Evolutionary conservation across 306 rosid species (phyloP).

Genomic region (Dicorynia guianensis): DNA sequence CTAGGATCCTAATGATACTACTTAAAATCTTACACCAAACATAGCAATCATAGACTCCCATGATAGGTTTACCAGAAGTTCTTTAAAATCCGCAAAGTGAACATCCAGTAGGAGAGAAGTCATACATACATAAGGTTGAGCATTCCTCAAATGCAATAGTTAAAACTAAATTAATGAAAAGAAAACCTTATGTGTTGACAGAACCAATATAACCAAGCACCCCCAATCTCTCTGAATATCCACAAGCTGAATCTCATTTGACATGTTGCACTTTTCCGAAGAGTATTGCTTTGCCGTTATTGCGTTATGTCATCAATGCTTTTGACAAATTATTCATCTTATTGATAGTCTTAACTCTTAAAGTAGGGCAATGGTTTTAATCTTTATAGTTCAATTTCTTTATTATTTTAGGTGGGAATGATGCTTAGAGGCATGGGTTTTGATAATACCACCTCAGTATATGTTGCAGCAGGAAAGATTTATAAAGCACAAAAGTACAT

Average conservation of each 20-base stretch:
- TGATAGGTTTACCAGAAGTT: constrained; percentile 13
- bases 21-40: constrained; percentile 11
- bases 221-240: background rate
- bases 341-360: background rate
- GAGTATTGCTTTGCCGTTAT: background rate
- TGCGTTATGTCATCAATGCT: background rate
- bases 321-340: background rate
- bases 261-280: background rate
- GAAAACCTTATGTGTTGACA: too few relatives aligned
- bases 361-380: constrained; percentile 16
- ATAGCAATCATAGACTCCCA: constrained; percentile 18
- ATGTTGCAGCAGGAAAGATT: constrained; percentile 91
- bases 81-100: background rate
- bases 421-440: constrained; percentile 99
- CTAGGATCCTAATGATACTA: background rate
- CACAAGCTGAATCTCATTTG: background rate
- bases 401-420: constrained; percentile 81
- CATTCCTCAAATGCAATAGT: constrained; percentile 10
- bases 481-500: constrained; percentile 83
- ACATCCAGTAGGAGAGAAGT: background rate
- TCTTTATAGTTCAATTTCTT: constrained; percentile 32
- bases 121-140: background rate
- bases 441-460: constrained; percentile 83
- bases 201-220: too few relatives aligned
- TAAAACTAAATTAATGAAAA: too few relatives aligned